These are phyloP conservation scores for Cytospora piceicola DNA, from an alignment of 2,329 filamentous ascomycete genomes.

Conservation along the genomic window DNA sequence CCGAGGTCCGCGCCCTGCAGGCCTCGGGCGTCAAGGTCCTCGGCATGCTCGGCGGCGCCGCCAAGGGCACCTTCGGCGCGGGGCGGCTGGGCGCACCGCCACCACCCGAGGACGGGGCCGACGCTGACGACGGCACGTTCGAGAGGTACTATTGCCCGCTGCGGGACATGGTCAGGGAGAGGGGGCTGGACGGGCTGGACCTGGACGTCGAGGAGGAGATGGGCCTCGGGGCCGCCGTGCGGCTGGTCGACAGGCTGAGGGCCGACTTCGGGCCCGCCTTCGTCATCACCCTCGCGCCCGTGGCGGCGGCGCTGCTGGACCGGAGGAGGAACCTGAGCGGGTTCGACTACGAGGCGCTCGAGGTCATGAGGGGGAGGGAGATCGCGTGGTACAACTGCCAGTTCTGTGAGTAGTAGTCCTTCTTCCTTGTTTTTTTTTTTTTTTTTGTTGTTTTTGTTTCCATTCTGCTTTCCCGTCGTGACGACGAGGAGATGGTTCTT, in stretches of 20 bases:
- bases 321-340: conserved; percentile 70
- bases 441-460: background rate
- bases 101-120: no score
- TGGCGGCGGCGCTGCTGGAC: conserved; percentile 71
- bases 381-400: conserved; percentile 83
- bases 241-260: conserved; percentile 66
- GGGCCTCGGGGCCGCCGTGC: conserved; percentile 64
- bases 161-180: conserved; percentile 59
- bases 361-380: conserved; percentile 63
- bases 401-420: conserved; percentile 59
- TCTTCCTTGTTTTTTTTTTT: no score
- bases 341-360: conserved; percentile 73
- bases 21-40: conserved; percentile 73
- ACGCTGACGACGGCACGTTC: conserved; percentile 53
- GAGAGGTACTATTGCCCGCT: conserved; percentile 72
- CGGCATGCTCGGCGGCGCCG: conserved; percentile 80
- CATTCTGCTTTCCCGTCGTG: background rate
- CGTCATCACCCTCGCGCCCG: conserved; percentile 77
- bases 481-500: no score
- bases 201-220: conserved; percentile 77
- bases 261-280: conserved; percentile 69
- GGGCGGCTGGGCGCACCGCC: conserved; percentile 54
- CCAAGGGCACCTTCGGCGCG: conserved; percentile 65
- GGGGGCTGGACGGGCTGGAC: conserved; percentile 67
- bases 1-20: conserved; percentile 71